phyloP scores from a whole-genome alignment of 495 filamentous ascomycete genomes.

The Aspergillus baeticus region DNA sequence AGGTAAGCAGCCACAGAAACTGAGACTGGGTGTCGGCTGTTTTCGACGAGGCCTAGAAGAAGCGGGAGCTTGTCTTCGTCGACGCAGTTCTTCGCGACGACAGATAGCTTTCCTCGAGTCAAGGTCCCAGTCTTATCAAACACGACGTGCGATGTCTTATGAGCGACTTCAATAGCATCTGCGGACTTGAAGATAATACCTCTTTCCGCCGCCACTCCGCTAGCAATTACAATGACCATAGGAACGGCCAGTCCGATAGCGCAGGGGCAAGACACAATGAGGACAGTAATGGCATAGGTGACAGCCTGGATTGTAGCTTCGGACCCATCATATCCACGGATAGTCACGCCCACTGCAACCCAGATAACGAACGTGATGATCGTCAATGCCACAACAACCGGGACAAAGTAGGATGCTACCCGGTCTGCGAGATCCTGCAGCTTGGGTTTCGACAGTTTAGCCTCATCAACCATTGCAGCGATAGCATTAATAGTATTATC shows the following conservation, averaged over 20 bases:
- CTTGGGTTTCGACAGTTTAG: constrained; percentile 66
- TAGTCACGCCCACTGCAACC: constrained; percentile 55
- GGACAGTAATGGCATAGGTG: constrained; percentile 71
- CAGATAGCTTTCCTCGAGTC: constrained; percentile 58
- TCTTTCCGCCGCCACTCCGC: constrained; percentile 62
- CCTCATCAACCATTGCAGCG: constrained; percentile 67
- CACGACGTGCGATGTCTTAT: constrained; percentile 63
- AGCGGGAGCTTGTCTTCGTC: constrained; percentile 23
- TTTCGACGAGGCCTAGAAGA: constrained; percentile 47
- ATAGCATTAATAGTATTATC: constrained; percentile 74
- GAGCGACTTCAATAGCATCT: constrained; percentile 60
- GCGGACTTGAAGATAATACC: constrained; percentile 72
- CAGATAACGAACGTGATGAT: constrained; percentile 58
- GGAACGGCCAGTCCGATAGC: constrained; percentile 79
- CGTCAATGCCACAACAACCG: constrained; percentile 56
- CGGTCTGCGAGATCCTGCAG: constrained; percentile 67
- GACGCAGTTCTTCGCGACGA: constrained; percentile 22
- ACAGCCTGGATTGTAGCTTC: constrained; percentile 61
- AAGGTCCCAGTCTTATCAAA: constrained; percentile 86
- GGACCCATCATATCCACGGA: constrained; percentile 42
- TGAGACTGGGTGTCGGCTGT: constrained; percentile 70
- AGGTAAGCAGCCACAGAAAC: constrained; percentile 54
- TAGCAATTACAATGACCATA: constrained; percentile 74
- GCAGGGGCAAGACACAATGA: constrained; percentile 80
- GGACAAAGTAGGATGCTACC: constrained; percentile 67